These are phyloP conservation scores for Corinectria fuckeliana DNA, from an alignment of 2,329 filamentous ascomycete species.

Conservation along the genomic window DNA sequence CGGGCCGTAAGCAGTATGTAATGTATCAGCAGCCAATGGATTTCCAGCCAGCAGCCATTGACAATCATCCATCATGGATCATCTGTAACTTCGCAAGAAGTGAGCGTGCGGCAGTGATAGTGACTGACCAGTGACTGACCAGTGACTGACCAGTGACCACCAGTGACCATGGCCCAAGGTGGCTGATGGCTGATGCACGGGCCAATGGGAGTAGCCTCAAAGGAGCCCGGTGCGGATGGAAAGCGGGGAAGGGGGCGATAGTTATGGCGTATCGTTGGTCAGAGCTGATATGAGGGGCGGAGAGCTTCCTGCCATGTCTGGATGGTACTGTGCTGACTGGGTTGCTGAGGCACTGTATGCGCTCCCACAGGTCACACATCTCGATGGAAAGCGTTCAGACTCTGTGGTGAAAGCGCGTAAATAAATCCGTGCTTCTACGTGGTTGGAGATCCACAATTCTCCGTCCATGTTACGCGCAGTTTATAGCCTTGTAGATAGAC, in stretches of 20 bases:
- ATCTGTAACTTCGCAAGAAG: conserved; percentile 11
- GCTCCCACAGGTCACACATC: not conserved
- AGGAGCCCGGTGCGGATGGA: conserved; percentile 13
- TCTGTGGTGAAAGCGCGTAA: not conserved
- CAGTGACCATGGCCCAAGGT: conserved; percentile 10
- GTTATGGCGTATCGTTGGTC: conserved; percentile 22
- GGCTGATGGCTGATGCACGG: conserved; percentile 28
- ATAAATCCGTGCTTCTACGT: not conserved
- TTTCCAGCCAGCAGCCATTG: no score
- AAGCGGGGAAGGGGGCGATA: conserved; percentile 33
- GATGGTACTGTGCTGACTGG: conserved; percentile 11
- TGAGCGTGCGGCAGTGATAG: conserved; percentile 30
- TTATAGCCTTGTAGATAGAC: not conserved
- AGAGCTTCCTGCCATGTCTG: conserved; percentile 24
- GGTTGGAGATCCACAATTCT: not conserved
- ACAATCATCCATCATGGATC: conserved; percentile 15
- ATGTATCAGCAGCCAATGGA: conserved; percentile 6
- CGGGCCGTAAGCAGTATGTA: not conserved
- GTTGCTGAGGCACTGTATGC: not conserved
- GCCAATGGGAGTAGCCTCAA: conserved; percentile 20
- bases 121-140: conserved; percentile 24
- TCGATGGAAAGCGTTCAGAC: not conserved
- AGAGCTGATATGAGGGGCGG: conserved; percentile 24
- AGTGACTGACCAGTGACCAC: conserved; percentile 27
- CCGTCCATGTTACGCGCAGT: not conserved